A percentile compares a stretch with the other conserved stretches of the same genome.
phyloP scores from a whole-genome alignment of 805 yeast species.

The Lipomyces kockii region DNA sequence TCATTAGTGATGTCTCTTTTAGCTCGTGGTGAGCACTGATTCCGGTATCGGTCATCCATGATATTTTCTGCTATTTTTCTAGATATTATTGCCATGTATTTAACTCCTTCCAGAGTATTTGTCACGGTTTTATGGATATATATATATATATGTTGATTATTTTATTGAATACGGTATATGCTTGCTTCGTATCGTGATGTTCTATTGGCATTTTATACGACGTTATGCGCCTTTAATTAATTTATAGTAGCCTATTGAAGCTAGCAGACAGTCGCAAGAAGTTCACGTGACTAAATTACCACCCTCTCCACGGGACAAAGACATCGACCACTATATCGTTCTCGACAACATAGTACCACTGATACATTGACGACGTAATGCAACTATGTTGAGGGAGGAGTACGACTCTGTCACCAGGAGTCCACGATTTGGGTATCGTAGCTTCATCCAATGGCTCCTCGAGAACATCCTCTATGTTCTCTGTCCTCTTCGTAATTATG shows the following conservation, averaged over 20 bases:
- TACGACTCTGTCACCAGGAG: constrained; percentile 56
- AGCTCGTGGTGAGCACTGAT: background rate
- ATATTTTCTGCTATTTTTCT: background rate
- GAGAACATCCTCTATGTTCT: constrained; percentile 36
- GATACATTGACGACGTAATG: constrained; percentile 66
- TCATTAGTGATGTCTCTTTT: constrained; percentile 7
- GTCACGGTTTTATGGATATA: constrained; percentile 8
- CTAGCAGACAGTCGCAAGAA: too few relatives aligned
- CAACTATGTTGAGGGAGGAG: constrained; percentile 75
- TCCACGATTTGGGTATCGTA: constrained; percentile 50
- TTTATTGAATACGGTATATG: background rate
- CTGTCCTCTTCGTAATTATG: constrained; percentile 57
- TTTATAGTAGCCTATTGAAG: background rate
- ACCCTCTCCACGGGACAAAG: constrained; percentile 68
- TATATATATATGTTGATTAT: constrained; percentile 11
- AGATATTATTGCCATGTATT: background rate
- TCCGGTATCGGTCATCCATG: background rate
- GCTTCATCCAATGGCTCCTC: constrained; percentile 16
- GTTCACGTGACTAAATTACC: constrained; percentile 35
- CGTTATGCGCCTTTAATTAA: background rate
- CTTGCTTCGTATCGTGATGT: background rate
- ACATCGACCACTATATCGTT: constrained; percentile 54
- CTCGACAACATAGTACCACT: constrained; percentile 61
- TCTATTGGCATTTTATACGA: background rate
- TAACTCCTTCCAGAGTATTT: background rate